Evolutionary conservation across 805 yeast genomes (phyloP).

Genomic region (Metschnikowia baotianmanensis): DNA sequence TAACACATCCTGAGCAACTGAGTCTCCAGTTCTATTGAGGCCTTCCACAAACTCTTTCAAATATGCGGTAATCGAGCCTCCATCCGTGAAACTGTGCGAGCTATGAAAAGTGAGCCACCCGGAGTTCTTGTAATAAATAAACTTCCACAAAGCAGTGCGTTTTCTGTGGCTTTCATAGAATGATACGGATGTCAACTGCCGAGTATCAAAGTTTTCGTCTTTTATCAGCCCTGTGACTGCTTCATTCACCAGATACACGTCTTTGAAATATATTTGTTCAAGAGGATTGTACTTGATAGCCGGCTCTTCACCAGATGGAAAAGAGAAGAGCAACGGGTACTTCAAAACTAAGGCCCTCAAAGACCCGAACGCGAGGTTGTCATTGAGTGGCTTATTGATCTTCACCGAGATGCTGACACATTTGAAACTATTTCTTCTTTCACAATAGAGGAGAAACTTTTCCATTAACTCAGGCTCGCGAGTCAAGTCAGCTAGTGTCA

Average conservation of each 20-base stretch:
- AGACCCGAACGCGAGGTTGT: slow-evolving; percentile 5
- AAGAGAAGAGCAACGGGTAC: slow-evolving; percentile 11
- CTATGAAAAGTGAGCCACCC: slow-evolving; percentile 12
- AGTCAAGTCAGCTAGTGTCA: slow-evolving; percentile 7
- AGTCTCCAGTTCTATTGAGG: slow-evolving; percentile 1
- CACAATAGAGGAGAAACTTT: slow-evolving; percentile 9
- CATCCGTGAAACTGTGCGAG: slow-evolving; percentile 12
- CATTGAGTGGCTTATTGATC: slow-evolving; percentile 5
- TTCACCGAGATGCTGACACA: slow-evolving; percentile 10
- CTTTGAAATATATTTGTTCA: slow-evolving; percentile 6
- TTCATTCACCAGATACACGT: slow-evolving; percentile 6
- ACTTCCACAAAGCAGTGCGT: slow-evolving; percentile 8
- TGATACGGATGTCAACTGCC: background rate
- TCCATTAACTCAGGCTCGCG: slow-evolving; percentile 10
- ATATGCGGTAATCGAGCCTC: slow-evolving; percentile 11
- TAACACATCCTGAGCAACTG: background rate
- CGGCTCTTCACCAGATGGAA: slow-evolving; percentile 9
- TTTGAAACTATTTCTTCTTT: slow-evolving; percentile 8
- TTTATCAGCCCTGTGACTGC: background rate
- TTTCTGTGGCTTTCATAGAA: slow-evolving; percentile 3
- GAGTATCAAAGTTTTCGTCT: background rate
- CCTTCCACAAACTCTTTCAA: slow-evolving; percentile 11
- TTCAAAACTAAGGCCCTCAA: slow-evolving; percentile 11
- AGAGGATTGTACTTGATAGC: slow-evolving; percentile 9
- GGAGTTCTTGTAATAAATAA: slow-evolving; percentile 7